phyloP scores from a whole-genome alignment of 306 rosid genomes.

The Pachyrhizus erosus region DNA sequence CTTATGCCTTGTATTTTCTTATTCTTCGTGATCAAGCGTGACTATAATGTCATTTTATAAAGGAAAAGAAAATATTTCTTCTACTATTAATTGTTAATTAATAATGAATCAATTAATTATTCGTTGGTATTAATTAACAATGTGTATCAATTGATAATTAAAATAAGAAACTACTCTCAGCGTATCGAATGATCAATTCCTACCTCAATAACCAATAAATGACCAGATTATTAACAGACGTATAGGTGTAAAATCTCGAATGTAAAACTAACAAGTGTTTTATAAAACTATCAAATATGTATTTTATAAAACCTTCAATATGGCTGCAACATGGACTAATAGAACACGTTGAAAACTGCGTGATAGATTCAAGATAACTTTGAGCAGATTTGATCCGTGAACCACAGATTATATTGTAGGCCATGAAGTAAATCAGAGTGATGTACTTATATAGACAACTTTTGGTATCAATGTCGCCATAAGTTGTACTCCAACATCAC shows the following conservation, averaged over 20 bases:
- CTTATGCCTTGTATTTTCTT: too few relatives aligned
- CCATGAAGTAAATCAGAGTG: neutral
- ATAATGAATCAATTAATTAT: too few relatives aligned
- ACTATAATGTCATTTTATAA: too few relatives aligned
- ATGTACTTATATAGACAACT: neutral
- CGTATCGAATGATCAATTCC: neutral
- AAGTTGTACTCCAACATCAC: conserved; percentile 10
- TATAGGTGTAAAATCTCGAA: neutral
- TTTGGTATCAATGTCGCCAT: neutral
- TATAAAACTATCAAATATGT: neutral
- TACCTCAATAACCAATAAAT: neutral
- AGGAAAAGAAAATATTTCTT: too few relatives aligned
- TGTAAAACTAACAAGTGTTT: neutral
- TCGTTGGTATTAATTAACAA: too few relatives aligned
- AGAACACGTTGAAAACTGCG: neutral
- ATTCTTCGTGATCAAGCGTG: too few relatives aligned
- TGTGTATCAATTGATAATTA: neutral
- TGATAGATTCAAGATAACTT: neutral
- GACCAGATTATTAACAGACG: neutral
- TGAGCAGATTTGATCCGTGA: neutral
- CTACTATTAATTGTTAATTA: too few relatives aligned
- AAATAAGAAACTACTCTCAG: neutral
- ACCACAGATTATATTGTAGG: conserved; percentile 1
- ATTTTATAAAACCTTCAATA: neutral
- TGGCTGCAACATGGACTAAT: neutral